phyloP scores from a whole-genome alignment of 2,329 filamentous ascomycete species.

The Penicillium sp. region DNA sequence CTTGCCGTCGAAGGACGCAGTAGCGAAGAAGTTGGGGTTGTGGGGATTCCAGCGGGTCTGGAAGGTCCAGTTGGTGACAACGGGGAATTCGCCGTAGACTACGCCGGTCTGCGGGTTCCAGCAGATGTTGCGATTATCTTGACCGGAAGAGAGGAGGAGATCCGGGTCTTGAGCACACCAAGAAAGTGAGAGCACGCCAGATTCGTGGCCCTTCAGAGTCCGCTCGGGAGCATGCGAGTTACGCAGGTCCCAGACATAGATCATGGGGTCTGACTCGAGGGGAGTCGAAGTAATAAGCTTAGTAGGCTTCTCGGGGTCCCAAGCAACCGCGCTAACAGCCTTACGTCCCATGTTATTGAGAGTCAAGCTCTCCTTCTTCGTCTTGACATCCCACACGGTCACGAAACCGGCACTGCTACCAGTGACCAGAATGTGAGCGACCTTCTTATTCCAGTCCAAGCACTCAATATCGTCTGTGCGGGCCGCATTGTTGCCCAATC shows the following conservation, averaged over 20 bases:
- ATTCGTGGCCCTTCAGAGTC: constrained; percentile 86
- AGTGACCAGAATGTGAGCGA: constrained; percentile 92
- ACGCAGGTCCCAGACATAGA: constrained; percentile 89
- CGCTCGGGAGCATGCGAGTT: constrained; percentile 93
- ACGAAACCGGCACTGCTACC: constrained; percentile 92
- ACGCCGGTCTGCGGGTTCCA: constrained; percentile 96
- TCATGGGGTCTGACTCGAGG: constrained; percentile 82
- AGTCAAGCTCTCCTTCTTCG: constrained; percentile 94
- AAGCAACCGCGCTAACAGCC: constrained; percentile 90
- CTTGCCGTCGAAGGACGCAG: constrained; percentile 95
- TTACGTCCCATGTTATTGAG: constrained; percentile 88
- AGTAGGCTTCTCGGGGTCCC: constrained; percentile 93
- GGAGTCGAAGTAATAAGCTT: constrained; percentile 91
- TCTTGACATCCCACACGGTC: constrained; percentile 97
- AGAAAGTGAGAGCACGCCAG: constrained; percentile 87
- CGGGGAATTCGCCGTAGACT: constrained; percentile 85
- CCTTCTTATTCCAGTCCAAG: constrained; percentile 97
- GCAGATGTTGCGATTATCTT: constrained; percentile 91
- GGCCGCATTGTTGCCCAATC: constrained; percentile 81
- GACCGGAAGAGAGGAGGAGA: constrained; percentile 86
- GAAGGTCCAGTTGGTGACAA: constrained; percentile 99
- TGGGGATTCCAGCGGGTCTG: constrained; percentile 90
- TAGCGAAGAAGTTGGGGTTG: constrained; percentile 89
- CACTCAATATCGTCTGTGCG: constrained; percentile 94
- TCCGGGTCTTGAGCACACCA: constrained; percentile 93